Conservation (phyloP, 2,329 filamentous ascomycete genomes). For the Fonsecaea nubica region DNA sequence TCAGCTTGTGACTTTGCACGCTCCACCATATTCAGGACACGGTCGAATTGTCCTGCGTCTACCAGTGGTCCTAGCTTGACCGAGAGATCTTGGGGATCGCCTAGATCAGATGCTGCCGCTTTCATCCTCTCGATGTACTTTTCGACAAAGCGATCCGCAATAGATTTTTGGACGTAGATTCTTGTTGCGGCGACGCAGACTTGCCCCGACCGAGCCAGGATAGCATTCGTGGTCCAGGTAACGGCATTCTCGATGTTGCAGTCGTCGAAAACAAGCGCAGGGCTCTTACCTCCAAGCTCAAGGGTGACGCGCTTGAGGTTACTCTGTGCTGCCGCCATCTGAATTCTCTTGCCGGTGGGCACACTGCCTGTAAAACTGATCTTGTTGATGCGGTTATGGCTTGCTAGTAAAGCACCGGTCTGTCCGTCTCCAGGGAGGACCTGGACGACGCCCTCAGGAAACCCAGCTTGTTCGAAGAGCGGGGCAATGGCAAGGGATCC, state of each 20-base stretch:
- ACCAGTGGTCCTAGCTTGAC: constrained; percentile 54
- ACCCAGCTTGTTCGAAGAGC: constrained; percentile 59
- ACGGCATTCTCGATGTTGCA: constrained; percentile 44
- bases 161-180: constrained; percentile 66
- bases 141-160: constrained; percentile 65
- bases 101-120: constrained; percentile 50
- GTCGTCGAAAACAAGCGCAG: constrained; percentile 46
- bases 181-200: constrained; percentile 54
- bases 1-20: constrained; percentile 49
- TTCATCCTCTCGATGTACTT: constrained; percentile 46
- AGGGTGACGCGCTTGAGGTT: constrained; percentile 65
- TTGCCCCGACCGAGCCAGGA: constrained; percentile 44
- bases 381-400: constrained; percentile 66
- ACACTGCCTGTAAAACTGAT: constrained; percentile 69
- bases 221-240: constrained; percentile 42
- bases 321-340: constrained; percentile 60
- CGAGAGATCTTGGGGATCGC: constrained; percentile 70
- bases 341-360: constrained; percentile 65
- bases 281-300: constrained; percentile 57
- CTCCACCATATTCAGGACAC: constrained; percentile 51
- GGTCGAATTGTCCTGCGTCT: constrained; percentile 51
- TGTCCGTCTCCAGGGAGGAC: constrained; percentile 64
- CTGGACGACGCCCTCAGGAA: constrained; percentile 67
- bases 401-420: constrained; percentile 64
- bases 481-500: constrained; percentile 64